Evolutionary conservation across 208 protist species (phyloP).

Genomic region (Borovskyia barvae): DNA sequence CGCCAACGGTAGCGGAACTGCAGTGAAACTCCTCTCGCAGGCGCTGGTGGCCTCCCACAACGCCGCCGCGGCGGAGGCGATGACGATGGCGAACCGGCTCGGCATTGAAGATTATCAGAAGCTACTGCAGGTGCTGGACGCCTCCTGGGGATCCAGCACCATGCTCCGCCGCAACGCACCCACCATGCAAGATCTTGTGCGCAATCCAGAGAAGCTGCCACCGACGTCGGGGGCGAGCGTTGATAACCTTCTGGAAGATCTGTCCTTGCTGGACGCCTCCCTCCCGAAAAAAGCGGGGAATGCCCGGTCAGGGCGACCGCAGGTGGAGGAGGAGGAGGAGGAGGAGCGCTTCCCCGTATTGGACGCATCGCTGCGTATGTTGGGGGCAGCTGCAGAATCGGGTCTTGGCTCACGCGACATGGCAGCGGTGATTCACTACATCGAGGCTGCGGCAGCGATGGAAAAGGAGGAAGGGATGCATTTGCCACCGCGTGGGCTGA

Average conservation of each 20-base stretch:
- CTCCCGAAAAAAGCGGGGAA: constrained; percentile 24
- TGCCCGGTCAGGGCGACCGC: neutral
- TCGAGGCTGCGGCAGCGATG: constrained; percentile 56
- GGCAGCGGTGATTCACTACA: constrained; percentile 75
- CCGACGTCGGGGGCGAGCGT: constrained; percentile 57
- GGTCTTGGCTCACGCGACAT: constrained; percentile 80
- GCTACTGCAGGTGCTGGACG: constrained; percentile 81
- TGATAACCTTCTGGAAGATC: constrained; percentile 65
- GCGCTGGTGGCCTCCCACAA: constrained; percentile 86
- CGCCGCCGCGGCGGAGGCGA: constrained; percentile 82
- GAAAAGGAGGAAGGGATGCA: constrained; percentile 33
- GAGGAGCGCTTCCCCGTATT: constrained; percentile 78
- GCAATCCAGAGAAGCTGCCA: constrained; percentile 67
- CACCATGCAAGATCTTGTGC: constrained; percentile 80
- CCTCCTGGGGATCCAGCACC: constrained; percentile 79
- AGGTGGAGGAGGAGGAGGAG: constrained; percentile 16
- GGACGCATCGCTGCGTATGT: constrained; percentile 70
- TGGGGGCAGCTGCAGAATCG: constrained; percentile 61
- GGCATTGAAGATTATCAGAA: constrained; percentile 72
- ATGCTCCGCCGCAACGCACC: constrained; percentile 86
- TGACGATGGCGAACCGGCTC: constrained; percentile 75
- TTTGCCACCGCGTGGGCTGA: constrained; percentile 14
- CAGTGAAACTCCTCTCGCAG: constrained; percentile 79
- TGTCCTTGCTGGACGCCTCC: constrained; percentile 63
- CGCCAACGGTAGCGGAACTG: constrained; percentile 66